phyloP scores from a whole-genome alignment of 108 stramenopile species.

The Cyclostephanos invisitatus region DNA sequence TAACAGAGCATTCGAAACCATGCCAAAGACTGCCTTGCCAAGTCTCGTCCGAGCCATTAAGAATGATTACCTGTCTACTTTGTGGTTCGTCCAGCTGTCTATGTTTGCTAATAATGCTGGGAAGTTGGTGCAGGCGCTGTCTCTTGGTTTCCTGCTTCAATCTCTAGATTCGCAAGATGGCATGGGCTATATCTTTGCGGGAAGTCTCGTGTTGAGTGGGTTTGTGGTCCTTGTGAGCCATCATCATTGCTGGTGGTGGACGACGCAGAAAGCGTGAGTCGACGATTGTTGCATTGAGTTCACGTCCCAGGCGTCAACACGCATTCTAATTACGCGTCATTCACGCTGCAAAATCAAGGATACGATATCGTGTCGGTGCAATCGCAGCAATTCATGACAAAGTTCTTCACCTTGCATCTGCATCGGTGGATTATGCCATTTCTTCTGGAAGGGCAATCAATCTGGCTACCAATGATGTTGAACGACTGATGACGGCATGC shows the following conservation, averaged over 20 bases:
- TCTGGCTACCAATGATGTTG: constrained; percentile 91
- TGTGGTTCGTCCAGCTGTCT: constrained; percentile 68
- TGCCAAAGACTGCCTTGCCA: constrained; percentile 8
- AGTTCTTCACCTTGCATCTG: constrained; percentile 45
- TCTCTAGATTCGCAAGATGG: constrained; percentile 47
- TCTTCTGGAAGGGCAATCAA: constrained; percentile 84
- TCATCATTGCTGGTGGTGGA: constrained; percentile 56
- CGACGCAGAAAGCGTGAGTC: constrained; percentile 26
- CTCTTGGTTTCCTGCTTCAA: constrained; percentile 69
- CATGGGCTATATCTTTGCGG: constrained; percentile 61
- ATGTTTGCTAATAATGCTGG: constrained; percentile 44
- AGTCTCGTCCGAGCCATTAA: constrained; percentile 57
- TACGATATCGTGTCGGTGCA: constrained; percentile 72
- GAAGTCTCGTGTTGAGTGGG: constrained; percentile 58
- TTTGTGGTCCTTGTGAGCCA: constrained; percentile 65
- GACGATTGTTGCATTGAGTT: too few relatives aligned
- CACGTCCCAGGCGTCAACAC: too few relatives aligned
- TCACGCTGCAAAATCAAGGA: constrained; percentile 15
- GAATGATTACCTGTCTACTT: constrained; percentile 56
- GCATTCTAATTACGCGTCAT: too few relatives aligned
- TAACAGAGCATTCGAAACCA: background rate
- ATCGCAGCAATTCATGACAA: constrained; percentile 84
- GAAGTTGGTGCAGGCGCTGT: constrained; percentile 65
- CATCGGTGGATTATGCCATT: constrained; percentile 15
- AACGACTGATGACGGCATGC: constrained; percentile 77